Percentiles rank a stretch among this genome's conserved stretches.
phyloP scores from a whole-genome alignment of 306 rosid genomes.

The Abrus precatorius region DNA sequence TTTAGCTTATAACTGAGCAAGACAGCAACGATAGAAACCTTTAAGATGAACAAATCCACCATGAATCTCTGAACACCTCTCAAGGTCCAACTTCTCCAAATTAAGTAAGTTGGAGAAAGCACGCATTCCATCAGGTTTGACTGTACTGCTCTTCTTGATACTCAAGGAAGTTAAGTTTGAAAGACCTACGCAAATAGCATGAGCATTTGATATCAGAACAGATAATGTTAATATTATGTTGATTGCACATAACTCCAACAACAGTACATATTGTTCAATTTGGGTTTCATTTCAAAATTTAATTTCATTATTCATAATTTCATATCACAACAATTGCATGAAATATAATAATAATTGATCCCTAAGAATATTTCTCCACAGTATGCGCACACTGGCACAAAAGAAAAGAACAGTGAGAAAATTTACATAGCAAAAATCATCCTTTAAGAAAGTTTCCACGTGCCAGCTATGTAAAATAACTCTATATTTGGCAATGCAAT shows the following conservation, averaged over 20 bases:
- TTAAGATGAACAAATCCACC: constrained; percentile 82
- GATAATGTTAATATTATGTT: constrained; percentile 9
- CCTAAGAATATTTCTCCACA: not conserved
- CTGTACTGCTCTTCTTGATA: constrained; percentile 62
- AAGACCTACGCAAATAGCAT: constrained; percentile 59
- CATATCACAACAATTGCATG: not conserved
- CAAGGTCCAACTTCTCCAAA: constrained; percentile 80
- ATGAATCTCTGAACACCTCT: constrained; percentile 72
- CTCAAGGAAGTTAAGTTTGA: constrained; percentile 71
- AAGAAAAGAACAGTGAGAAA: not conserved
- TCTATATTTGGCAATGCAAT: not conserved
- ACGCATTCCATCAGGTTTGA: constrained; percentile 72
- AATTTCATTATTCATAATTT: constrained; percentile 3
- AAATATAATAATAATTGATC: constrained; percentile 25
- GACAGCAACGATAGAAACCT: constrained; percentile 55
- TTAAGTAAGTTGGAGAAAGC: constrained; percentile 67
- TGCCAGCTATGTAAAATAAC: constrained; percentile 19
- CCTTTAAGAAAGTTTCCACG: constrained; percentile 7
- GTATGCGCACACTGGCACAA: constrained; percentile 4
- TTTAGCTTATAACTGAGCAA: constrained; percentile 17
- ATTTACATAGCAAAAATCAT: constrained; percentile 10
- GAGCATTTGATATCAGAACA: constrained; percentile 17
- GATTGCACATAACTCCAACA: constrained; percentile 15
- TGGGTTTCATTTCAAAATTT: constrained; percentile 14
- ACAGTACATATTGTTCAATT: constrained; percentile 32